These are phyloP conservation scores for Tricholomella constricta DNA, from an alignment of 768 basidiomycete species.

Conservation along the genomic window DNA sequence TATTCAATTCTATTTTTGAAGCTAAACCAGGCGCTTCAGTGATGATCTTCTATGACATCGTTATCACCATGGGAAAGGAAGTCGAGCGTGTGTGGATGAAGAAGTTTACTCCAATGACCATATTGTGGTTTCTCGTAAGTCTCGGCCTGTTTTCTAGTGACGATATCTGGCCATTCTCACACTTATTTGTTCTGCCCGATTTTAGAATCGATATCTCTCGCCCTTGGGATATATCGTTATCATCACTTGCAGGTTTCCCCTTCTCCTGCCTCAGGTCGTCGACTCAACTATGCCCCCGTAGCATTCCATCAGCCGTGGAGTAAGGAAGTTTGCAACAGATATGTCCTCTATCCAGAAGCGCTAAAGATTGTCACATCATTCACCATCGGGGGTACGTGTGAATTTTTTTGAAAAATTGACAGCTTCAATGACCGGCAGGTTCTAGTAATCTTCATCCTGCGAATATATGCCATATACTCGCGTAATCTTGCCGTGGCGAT, in stretches of 20 bases:
- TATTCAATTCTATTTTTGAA: neutral
- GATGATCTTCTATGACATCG: constrained; percentile 40
- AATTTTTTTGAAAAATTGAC: neutral
- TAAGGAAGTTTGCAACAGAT: constrained; percentile 32
- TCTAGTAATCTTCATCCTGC: constrained; percentile 9
- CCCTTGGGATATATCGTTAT: constrained; percentile 38
- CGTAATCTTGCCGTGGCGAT: constrained; percentile 20
- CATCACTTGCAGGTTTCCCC: constrained; percentile 30
- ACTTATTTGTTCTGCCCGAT: neutral
- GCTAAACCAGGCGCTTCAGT: constrained; percentile 18
- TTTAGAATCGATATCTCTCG: constrained; percentile 38
- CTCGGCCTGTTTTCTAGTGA: neutral
- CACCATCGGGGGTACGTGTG: constrained; percentile 31
- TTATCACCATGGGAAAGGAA: constrained; percentile 36
- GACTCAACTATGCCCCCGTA: constrained; percentile 2
- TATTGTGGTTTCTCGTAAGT: constrained; percentile 33
- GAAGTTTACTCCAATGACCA: constrained; percentile 28
- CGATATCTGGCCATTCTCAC: no score
- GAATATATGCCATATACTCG: constrained; percentile 29
- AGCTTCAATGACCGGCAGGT: neutral
- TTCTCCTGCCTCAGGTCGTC: neutral
- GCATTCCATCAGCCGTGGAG: constrained; percentile 38
- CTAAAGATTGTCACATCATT: constrained; percentile 32
- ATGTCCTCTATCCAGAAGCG: constrained; percentile 37
- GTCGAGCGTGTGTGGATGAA: constrained; percentile 37